Evolutionary conservation across 345 rosid species (phyloP).

Genomic region (Syzygium grande): DNA sequence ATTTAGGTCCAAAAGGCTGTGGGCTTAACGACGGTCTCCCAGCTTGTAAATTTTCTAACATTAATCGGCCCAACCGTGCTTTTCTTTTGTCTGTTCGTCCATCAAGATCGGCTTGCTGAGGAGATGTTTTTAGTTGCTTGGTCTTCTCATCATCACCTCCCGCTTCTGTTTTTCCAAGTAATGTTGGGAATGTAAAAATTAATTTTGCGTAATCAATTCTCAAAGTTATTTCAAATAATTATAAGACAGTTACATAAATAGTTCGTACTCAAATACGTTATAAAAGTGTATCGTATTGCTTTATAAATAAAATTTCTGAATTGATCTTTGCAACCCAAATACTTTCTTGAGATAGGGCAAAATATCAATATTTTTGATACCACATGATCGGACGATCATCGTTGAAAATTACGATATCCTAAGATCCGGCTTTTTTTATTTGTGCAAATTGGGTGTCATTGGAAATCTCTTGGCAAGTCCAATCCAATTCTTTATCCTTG

Average conservation of each 20-base stretch:
- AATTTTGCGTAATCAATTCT: neutral
- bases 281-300: no score
- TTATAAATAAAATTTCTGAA: no score
- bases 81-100: neutral
- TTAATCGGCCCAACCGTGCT: neutral
- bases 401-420: neutral
- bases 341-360: neutral
- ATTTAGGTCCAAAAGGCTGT: neutral
- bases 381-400: rapidly evolving
- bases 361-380: neutral
- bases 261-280: neutral
- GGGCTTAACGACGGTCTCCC: neutral
- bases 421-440: rapidly evolving
- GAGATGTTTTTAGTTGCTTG: neutral
- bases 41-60: neutral
- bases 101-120: neutral
- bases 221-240: neutral
- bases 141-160: neutral
- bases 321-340: neutral
- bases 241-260: neutral
- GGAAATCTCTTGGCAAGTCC: neutral
- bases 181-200: neutral
- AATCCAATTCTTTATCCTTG: neutral
- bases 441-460: rapidly evolving
- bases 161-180: no score